Percentiles rank a stretch among this genome's conserved stretches.
Conservation (phyloP, 2,329 filamentous ascomycete species). For the Cladosporium sp. region DNA sequence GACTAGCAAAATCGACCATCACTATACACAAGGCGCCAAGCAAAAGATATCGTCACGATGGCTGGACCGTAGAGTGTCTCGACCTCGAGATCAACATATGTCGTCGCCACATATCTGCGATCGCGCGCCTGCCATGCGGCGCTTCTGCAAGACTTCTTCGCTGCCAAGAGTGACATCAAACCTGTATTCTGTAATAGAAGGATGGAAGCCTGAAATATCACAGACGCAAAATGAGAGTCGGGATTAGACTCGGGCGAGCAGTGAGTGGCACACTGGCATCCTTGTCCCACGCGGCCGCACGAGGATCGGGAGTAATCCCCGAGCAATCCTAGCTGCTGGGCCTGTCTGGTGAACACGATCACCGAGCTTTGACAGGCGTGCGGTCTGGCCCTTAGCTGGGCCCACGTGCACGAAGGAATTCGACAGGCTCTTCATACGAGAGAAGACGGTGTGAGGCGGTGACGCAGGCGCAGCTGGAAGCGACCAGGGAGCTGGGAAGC, state of each 20-base stretch:
- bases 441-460: conserved; percentile 12
- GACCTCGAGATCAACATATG: conserved; percentile 4
- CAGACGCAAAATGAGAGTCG: neutral
- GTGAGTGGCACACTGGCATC: neutral
- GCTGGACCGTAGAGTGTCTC: neutral
- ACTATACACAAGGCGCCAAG: conserved; percentile 4
- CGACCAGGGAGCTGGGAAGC: conserved; percentile 5
- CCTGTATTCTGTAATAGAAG: neutral
- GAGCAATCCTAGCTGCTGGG: neutral
- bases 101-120: conserved; percentile 1
- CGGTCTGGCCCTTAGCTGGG: neutral
- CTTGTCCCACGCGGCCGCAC: conserved; percentile 11
- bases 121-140: neutral
- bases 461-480: conserved; percentile 6
- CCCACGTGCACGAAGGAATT: conserved; percentile 9
- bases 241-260: neutral
- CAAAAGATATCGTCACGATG: neutral
- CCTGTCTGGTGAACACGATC: conserved; percentile 2
- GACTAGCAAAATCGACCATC: neutral
- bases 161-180: neutral
- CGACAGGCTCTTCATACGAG: neutral
- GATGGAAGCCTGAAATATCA: neutral
- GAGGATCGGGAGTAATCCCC: conserved; percentile 6
- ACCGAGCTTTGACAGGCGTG: conserved; percentile 5
- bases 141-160: conserved; percentile 2